phyloP scores from a whole-genome alignment of 2,329 filamentous ascomycete species.

The Apiospora phragmitis region DNA sequence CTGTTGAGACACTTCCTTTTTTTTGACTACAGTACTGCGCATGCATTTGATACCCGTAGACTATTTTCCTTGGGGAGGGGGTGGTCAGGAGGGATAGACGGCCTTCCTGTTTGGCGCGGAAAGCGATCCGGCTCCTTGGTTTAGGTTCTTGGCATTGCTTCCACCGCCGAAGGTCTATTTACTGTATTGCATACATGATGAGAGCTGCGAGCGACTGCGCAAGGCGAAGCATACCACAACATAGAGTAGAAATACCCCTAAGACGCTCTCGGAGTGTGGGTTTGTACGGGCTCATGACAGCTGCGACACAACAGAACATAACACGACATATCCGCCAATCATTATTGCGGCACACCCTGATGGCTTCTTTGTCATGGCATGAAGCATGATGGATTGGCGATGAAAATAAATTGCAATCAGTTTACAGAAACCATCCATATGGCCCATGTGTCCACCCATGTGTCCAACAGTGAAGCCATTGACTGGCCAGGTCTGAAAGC shows the following conservation, averaged over 20 bases:
- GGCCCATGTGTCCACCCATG: background rate
- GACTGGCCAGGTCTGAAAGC: background rate
- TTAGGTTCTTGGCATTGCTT: background rate
- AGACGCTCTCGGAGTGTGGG: background rate
- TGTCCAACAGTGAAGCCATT: background rate
- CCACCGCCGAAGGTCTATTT: background rate
- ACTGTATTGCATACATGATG: background rate
- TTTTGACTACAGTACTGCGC: conserved; percentile 12
- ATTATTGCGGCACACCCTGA: background rate
- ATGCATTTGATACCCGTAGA: conserved; percentile 19
- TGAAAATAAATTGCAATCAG: background rate
- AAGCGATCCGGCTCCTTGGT: background rate
- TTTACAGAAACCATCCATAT: background rate
- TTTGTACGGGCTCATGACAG: background rate
- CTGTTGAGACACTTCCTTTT: background rate
- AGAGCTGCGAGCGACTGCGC: background rate
- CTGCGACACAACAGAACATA: background rate
- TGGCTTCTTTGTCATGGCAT: background rate
- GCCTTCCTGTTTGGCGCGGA: background rate
- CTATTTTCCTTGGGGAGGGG: background rate
- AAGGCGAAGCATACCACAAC: background rate
- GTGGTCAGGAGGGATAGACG: background rate
- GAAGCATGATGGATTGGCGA: background rate
- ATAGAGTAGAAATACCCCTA: background rate
- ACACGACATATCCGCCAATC: background rate